Evolutionary conservation across 2,329 filamentous ascomycete genomes (phyloP).

Genomic region (Neofusicoccum parvum): DNA sequence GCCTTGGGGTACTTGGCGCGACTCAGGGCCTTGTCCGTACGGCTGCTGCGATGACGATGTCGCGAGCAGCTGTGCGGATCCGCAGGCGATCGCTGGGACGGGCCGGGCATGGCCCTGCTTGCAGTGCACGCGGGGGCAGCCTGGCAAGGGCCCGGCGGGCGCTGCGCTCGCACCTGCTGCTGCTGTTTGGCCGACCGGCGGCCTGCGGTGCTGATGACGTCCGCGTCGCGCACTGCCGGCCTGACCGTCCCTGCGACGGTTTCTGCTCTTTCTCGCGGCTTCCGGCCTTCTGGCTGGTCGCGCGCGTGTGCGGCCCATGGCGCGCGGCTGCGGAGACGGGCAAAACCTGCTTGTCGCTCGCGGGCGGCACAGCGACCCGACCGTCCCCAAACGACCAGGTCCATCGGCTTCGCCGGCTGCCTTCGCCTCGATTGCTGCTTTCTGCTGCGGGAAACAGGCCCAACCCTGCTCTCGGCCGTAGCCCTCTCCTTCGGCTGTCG

Average conservation of each 20-base stretch:
- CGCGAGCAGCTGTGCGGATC: neutral
- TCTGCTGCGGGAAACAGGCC: neutral
- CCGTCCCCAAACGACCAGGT: neutral
- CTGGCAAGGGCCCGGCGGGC: no score
- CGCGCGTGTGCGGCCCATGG: no score
- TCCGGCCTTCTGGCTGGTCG: no score
- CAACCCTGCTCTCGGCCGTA: slow-evolving; percentile 11
- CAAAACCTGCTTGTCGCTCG: slow-evolving; percentile 4
- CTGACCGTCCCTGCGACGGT: no score
- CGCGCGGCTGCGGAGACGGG: no score
- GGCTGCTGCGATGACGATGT: neutral
- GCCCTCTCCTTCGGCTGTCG: neutral
- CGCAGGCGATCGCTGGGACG: slow-evolving; percentile 15
- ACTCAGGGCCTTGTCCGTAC: neutral
- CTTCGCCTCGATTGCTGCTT: slow-evolving; percentile 5
- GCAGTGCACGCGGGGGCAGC: neutral
- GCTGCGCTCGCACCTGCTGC: neutral
- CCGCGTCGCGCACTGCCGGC: no score
- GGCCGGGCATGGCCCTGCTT: slow-evolving; percentile 9
- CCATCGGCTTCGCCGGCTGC: slow-evolving; percentile 9
- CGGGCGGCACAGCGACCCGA: neutral
- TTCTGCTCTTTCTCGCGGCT: no score
- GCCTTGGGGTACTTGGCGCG: no score
- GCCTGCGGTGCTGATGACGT: neutral
- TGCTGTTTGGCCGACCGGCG: neutral